Evolutionary conservation across 352 stramenopile genomes (phyloP), one percentile per base, ranked within the genome.

Genomic region (Phytophthora crassamura): DNA sequence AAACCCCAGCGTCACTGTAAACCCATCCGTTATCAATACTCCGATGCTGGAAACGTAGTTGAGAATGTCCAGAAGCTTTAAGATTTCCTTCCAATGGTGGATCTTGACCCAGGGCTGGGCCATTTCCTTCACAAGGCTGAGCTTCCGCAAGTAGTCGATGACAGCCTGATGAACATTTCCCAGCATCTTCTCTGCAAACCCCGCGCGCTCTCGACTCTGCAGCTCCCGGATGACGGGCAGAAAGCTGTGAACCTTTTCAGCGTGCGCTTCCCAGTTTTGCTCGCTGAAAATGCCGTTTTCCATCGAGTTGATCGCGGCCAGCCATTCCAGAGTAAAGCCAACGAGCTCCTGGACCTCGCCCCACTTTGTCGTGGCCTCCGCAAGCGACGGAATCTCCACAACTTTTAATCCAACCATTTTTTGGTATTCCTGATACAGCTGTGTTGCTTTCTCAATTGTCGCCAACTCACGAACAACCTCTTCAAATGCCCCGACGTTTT

Each of bases 401-500:
- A 84, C 66, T 36, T 90, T 89, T 25, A 90, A 66, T 6, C 80
- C 80, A 9, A 91, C 80, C 72, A 90, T 87, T 41, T 71, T 70
- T 42, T 93, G 82, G 43, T 91, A 93, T 14, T 87, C 78, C 60
- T 88, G 75, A 35, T 91, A 93, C n/a, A 89, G 47, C 28, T 56
- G 66, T 4, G 76, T 77, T 5, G 84, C 72, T 28, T 86, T 78
- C 49, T 80, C 69, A 32, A 91, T 90, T 7, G 58, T 49, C 32
- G 64, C 32, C 10, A 91, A 62, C 20, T 93, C 82, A 5, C 66
- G 56, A 4, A 68, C 58, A 25, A 84, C 75, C 9, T 91, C 82
- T 64, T 89, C 64, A 52, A 88, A 88, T 11, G 52, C 66, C 5
- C 38, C 54, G 4, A 86, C 50, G 25, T 90, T 78, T 40, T 74